A percentile compares a stretch with the other conserved stretches of the same genome.
Conservation (phyloP, 2,329 filamentous ascomycete genomes). For the Neofusicoccum umdonicola region DNA sequence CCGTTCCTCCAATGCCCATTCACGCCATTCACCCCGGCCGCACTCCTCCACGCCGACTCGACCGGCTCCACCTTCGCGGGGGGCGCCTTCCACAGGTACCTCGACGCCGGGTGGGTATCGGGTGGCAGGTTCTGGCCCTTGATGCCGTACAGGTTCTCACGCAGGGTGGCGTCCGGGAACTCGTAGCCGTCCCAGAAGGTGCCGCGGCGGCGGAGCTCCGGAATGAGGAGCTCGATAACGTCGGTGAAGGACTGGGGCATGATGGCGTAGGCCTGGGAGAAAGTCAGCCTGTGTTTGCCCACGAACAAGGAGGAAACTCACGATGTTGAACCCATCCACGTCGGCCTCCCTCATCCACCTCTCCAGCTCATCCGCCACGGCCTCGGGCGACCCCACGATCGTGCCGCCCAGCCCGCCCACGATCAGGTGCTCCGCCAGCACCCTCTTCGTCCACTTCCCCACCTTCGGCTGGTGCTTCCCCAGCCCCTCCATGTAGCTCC, state of each 20-base stretch:
- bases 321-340: slow-evolving; percentile 73
- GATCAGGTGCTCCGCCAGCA: slow-evolving; percentile 65
- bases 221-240: slow-evolving; percentile 58
- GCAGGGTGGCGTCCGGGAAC: slow-evolving; percentile 57
- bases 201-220: slow-evolving; percentile 60
- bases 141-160: slow-evolving; percentile 59
- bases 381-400: slow-evolving; percentile 61
- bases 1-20: neutral
- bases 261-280: slow-evolving; percentile 56
- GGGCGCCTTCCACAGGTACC: slow-evolving; percentile 43
- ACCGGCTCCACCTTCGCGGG: slow-evolving; percentile 28
- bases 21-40: neutral
- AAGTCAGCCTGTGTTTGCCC: no score
- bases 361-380: slow-evolving; percentile 67
- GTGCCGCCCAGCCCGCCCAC: slow-evolving; percentile 67
- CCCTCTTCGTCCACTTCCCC: slow-evolving; percentile 70
- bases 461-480: slow-evolving; percentile 24
- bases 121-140: slow-evolving; percentile 51
- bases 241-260: slow-evolving; percentile 68
- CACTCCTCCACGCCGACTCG: slow-evolving; percentile 22
- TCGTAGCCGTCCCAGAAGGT: slow-evolving; percentile 56
- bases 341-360: slow-evolving; percentile 67
- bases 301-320: slow-evolving; percentile 35
- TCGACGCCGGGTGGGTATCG: slow-evolving; percentile 53
- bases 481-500: slow-evolving; percentile 20